Base-by-base conservation (phyloP, 2,329 filamentous ascomycete species). In the Didymella glomerata region DNA sequence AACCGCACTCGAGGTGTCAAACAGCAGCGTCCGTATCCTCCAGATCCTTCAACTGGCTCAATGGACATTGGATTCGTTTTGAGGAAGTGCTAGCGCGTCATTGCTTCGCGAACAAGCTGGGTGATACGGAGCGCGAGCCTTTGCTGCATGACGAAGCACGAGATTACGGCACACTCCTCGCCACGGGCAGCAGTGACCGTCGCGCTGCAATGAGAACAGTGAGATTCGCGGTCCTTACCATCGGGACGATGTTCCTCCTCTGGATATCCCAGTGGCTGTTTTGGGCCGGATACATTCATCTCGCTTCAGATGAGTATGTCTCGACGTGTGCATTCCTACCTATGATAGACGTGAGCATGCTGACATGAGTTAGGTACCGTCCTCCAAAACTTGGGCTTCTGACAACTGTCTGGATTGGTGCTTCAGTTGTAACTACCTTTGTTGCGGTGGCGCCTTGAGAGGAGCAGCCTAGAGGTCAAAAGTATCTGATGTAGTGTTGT, bases 201-300 rank as follows among this genome's bases (percentile, higher is more conserved):
- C 14, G 32, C 32, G 32, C 32, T 6, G 32, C 32, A 16, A 27
- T 18, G 20, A 48, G 24, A 36, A 57, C 50, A 6, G 18, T 22
- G n/a, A 51, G 48, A 42, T 50, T 53, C n/a, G 32, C 28, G 0
- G 8, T 48, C 10, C 14, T 36, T 13, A 18, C 32, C n/a, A 18
- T 42, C 9, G 38, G 24, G 61, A 62, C 46, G 48, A 66, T 66
- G 61, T 13, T 68, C 40, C 41, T 67, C 49, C 60, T 74, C 46
- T 73, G 68, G 66, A 44, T 68, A 49, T 60, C 66, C 10, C 71
- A 73, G 60, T 72, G 69, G 66, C n/a, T 70, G 40, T 74, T 74
- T 54, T 74, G 71, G 72, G 41, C 9, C 22, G 72, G 71, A 30
- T 71, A 71, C 47, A 65, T 74, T 48, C 52, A 57, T 18, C 62